phyloP scores from a whole-genome alignment of 768 basidiomycete species.

The Pleurotus salmoneostramineus region DNA sequence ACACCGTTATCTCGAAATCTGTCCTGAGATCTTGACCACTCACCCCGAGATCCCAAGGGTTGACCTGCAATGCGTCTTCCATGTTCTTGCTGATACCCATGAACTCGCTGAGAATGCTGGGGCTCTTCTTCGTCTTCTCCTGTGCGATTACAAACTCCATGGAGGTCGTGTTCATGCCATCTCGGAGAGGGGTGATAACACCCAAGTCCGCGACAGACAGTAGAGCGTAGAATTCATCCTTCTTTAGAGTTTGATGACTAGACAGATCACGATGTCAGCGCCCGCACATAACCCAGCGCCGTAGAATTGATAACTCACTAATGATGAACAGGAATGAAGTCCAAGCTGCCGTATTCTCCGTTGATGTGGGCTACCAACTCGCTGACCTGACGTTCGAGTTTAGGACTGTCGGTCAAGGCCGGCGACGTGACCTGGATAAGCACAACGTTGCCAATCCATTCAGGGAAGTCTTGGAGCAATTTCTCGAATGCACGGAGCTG shows the following conservation, averaged over 20 bases:
- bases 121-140: constrained; percentile 74
- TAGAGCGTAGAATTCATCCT: constrained; percentile 97
- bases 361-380: constrained; percentile 95
- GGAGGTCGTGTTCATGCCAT: constrained; percentile 98
- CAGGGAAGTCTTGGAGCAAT: constrained; percentile 87
- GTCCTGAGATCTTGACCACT: constrained; percentile 20
- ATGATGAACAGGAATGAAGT: constrained; percentile 97
- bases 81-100: constrained; percentile 96
- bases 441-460: constrained; percentile 91
- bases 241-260: constrained; percentile 95
- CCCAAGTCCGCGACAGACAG: constrained; percentile 91
- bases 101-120: constrained; percentile 92
- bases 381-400: constrained; percentile 89
- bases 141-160: constrained; percentile 99
- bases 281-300: neutral
- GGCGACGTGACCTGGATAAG: constrained; percentile 94
- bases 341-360: constrained; percentile 89
- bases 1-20: constrained; percentile 6
- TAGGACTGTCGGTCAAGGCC: constrained; percentile 86
- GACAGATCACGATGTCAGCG: neutral
- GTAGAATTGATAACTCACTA: constrained; percentile 59
- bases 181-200: constrained; percentile 91
- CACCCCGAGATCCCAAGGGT: constrained; percentile 94
- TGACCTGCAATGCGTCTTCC: constrained; percentile 84
- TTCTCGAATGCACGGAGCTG: constrained; percentile 95